Conservation (phyloP, 768 basidiomycete genomes). For the Podaxis mareebaensis region DNA sequence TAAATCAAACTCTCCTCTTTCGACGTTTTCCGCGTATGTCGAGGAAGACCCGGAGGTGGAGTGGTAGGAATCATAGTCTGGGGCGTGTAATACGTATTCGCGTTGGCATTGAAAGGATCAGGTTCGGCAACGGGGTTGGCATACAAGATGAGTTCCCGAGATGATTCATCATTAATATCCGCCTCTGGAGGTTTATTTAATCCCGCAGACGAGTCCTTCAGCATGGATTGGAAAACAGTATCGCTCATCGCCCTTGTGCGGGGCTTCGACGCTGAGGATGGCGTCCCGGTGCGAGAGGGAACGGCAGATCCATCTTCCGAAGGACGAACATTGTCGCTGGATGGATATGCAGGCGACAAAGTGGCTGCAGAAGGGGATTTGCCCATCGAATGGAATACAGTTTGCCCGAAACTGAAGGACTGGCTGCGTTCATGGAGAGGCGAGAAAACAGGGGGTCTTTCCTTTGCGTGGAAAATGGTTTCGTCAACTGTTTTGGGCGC, state of each 20-base stretch:
- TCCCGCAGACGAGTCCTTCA: constrained; percentile 36
- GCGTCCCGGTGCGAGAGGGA: constrained; percentile 17
- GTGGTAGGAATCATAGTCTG: constrained; percentile 72
- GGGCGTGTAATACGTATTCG: constrained; percentile 76
- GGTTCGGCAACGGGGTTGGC: constrained; percentile 44
- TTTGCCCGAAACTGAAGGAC: constrained; percentile 70
- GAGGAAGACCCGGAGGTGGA: constrained; percentile 46
- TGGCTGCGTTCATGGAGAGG: constrained; percentile 57
- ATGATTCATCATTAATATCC: constrained; percentile 64
- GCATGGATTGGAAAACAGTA: constrained; percentile 61
- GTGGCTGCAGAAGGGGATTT: constrained; percentile 23
- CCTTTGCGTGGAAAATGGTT: constrained; percentile 44
- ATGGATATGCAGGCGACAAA: constrained; percentile 29
- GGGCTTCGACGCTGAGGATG: constrained; percentile 33
- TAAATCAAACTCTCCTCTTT: constrained; percentile 73
- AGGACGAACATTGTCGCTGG: constrained; percentile 29
- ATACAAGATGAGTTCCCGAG: constrained; percentile 49
- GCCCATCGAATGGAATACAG: constrained; percentile 56
- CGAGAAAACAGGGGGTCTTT: constrained; percentile 38
- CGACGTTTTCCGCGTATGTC: constrained; percentile 60
- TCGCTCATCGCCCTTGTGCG: constrained; percentile 63
- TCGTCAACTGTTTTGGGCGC: constrained; percentile 36
- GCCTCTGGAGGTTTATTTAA: constrained; percentile 44
- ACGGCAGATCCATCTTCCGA: background rate
- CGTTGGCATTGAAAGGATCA: constrained; percentile 74